Evolutionary conservation across 805 yeast genomes (phyloP).

Genomic region (Candida tallmaniae): DNA sequence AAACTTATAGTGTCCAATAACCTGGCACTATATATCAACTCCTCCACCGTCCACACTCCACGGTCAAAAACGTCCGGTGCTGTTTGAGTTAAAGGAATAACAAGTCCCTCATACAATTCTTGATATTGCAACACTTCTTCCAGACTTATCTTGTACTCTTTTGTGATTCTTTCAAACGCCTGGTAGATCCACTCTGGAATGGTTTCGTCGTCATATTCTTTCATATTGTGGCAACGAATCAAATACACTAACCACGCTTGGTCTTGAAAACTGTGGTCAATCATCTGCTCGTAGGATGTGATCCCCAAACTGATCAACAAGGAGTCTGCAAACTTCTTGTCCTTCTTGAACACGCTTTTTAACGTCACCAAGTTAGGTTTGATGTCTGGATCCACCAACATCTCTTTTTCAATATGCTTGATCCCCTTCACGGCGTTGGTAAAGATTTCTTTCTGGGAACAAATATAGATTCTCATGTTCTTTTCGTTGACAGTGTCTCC

Average conservation of each 20-base stretch:
- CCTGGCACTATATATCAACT: conserved; percentile 47
- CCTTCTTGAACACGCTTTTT: conserved; percentile 54
- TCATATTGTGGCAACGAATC: conserved; percentile 51
- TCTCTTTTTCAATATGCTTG: conserved; percentile 40
- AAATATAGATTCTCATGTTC: conserved; percentile 42
- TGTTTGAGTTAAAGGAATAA: conserved; percentile 43
- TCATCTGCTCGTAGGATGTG: conserved; percentile 47
- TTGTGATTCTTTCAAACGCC: conserved; percentile 32
- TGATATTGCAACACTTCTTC: conserved; percentile 54
- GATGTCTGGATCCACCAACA: conserved; percentile 33
- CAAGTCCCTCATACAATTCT: conserved; percentile 48
- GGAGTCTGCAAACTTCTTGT: conserved; percentile 49
- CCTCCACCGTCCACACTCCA: conserved; percentile 47
- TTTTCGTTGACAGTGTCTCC: conserved; percentile 5
- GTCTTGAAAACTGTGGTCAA: conserved; percentile 46
- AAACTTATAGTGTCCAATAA: conserved; percentile 51
- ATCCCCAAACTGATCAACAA: conserved; percentile 55
- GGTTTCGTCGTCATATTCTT: conserved; percentile 23
- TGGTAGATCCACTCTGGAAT: conserved; percentile 51
- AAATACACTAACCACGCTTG: conserved; percentile 62
- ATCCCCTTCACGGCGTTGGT: conserved; percentile 42
- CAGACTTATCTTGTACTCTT: conserved; percentile 38
- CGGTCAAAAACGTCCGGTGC: conserved; percentile 55
- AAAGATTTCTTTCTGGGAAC: conserved; percentile 46
- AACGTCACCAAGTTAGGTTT: conserved; percentile 49